These are phyloP conservation scores for Baorangia bicolor DNA, from an alignment of 768 basidiomycete genomes.

Conservation along the genomic window DNA sequence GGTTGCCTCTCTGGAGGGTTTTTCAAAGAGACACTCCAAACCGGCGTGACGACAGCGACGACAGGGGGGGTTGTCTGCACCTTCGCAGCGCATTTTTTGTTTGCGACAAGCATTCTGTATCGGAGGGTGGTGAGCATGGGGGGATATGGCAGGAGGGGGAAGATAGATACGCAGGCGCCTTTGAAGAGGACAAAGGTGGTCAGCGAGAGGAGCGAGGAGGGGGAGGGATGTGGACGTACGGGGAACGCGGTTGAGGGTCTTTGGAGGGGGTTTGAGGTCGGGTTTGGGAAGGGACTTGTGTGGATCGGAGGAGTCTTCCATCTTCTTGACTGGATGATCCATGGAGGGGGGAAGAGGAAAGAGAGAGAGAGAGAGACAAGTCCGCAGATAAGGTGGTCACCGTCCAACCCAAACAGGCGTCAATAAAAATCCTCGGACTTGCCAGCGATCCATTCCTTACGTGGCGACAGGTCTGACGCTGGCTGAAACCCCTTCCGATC, in stretches of 20 bases:
- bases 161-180: slow-evolving; percentile 76
- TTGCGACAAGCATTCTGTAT: slow-evolving; percentile 89
- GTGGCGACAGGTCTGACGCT: background rate
- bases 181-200: slow-evolving; percentile 12
- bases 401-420: slow-evolving; percentile 13
- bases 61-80: slow-evolving; percentile 96
- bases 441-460: slow-evolving; percentile 8
- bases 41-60: slow-evolving; percentile 88
- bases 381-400: background rate
- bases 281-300: slow-evolving; percentile 45
- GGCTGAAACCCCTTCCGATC: background rate
- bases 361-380: background rate
- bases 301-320: slow-evolving; percentile 44
- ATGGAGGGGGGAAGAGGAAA: slow-evolving; percentile 12
- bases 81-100: slow-evolving; percentile 97
- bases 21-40: slow-evolving; percentile 92
- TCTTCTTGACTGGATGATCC: slow-evolving; percentile 49
- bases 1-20: slow-evolving; percentile 83
- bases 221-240: slow-evolving; percentile 48
- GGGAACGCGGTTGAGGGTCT: slow-evolving; percentile 84
- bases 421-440: slow-evolving; percentile 14
- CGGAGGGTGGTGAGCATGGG: slow-evolving; percentile 15
- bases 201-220: slow-evolving; percentile 9
- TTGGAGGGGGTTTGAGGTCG: slow-evolving; percentile 69
- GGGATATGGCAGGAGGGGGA: slow-evolving; percentile 10